phyloP scores from a whole-genome alignment of 2,329 filamentous ascomycete genomes.

The Raffaelea arxii region DNA sequence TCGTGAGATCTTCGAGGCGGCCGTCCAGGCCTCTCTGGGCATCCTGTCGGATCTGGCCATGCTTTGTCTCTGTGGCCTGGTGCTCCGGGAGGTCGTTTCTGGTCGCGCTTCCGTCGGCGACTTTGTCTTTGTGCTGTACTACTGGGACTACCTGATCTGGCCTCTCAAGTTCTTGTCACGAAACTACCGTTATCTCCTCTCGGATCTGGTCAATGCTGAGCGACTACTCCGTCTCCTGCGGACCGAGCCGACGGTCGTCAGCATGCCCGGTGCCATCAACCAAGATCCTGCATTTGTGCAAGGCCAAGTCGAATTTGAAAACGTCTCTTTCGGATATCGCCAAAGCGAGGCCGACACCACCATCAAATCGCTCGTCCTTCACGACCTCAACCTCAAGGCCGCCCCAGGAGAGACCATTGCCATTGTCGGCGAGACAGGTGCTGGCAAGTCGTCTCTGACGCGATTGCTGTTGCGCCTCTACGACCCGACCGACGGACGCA shows the following conservation, averaged over 20 bases:
- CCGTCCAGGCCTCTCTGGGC: neutral
- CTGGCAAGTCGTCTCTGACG: neutral
- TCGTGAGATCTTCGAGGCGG: neutral
- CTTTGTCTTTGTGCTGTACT: neutral
- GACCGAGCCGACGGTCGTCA: neutral
- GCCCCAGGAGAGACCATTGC: neutral
- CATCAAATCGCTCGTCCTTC: neutral
- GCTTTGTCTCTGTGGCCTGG: neutral
- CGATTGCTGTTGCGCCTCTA: neutral
- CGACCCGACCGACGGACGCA: neutral
- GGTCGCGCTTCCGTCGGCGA: neutral
- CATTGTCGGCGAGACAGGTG: neutral
- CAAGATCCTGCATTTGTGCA: neutral
- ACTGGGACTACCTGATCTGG: neutral
- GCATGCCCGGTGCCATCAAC: neutral
- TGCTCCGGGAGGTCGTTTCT: neutral
- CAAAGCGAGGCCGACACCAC: no score
- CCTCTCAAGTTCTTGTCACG: neutral
- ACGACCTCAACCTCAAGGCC: neutral
- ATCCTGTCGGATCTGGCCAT: neutral
- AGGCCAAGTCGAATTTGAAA: neutral
- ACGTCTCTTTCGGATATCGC: neutral
- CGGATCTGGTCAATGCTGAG: neutral
- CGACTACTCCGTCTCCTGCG: neutral
- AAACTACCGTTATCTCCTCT: neutral